Conservation (phyloP, 139 green algal genomes). For the Spirogloea muscicola region DNA sequence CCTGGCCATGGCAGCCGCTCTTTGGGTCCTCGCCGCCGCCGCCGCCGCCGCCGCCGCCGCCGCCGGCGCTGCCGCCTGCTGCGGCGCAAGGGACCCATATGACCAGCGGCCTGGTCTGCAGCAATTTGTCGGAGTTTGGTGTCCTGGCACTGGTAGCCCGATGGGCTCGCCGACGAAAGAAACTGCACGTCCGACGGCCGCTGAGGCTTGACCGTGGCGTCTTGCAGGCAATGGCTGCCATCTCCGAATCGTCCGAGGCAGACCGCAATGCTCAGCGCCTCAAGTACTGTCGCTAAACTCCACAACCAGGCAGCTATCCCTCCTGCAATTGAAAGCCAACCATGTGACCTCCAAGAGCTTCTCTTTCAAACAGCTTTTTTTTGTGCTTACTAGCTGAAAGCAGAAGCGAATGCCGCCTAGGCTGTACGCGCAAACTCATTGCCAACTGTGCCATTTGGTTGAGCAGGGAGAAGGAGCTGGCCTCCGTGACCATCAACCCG, state of each 20-base stretch:
- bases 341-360: too few relatives aligned
- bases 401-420: too few relatives aligned
- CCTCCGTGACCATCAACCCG: conserved; percentile 49
- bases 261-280: conserved; percentile 33
- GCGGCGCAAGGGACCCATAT: too few relatives aligned
- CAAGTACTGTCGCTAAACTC: too few relatives aligned
- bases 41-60: too few relatives aligned
- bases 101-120: not conserved
- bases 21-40: too few relatives aligned
- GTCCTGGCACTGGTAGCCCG: not conserved
- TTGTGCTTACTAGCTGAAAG: too few relatives aligned
- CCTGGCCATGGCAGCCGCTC: too few relatives aligned
- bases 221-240: conserved; percentile 39
- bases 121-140: not conserved
- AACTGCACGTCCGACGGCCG: not conserved
- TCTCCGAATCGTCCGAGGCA: conserved; percentile 19
- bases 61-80: too few relatives aligned
- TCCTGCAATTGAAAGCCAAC: not conserved
- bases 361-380: too few relatives aligned
- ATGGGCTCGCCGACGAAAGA: not conserved
- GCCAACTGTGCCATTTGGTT: not conserved
- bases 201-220: not conserved
- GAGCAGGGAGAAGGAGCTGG: conserved; percentile 49
- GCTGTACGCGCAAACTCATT: not conserved
- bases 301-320: not conserved